Percentiles rank a stretch among this genome's conserved stretches.
These are phyloP conservation scores for Umbilicaria muhlenbergii DNA, from an alignment of 495 filamentous ascomycete genomes.

Conservation along the genomic window DNA sequence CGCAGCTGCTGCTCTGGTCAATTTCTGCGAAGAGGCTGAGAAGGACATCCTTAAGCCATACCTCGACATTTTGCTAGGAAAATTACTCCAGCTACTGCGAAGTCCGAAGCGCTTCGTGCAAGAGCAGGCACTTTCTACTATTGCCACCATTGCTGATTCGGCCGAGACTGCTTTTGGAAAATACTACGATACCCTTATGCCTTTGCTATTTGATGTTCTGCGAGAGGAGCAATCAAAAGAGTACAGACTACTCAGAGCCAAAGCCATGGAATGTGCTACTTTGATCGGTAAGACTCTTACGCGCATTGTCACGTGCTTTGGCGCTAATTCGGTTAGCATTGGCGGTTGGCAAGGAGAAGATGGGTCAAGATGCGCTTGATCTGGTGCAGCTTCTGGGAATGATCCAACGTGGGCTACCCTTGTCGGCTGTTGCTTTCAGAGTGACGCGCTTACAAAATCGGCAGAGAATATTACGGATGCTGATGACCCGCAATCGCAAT, in stretches of 20 bases:
- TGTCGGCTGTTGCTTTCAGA: background rate
- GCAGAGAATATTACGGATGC: conserved; percentile 64
- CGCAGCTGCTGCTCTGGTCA: conserved; percentile 90
- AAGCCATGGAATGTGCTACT: conserved; percentile 99
- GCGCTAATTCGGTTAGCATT: conserved; percentile 34
- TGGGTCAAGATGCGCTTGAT: conserved; percentile 71
- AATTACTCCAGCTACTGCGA: conserved; percentile 69
- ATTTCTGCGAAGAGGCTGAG: conserved; percentile 98
- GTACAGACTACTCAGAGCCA: conserved; percentile 75
- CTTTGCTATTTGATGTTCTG: conserved; percentile 77
- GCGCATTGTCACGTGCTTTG: background rate
- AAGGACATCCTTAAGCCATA: conserved; percentile 87
- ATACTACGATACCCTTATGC: conserved; percentile 94
- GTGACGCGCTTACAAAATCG: background rate
- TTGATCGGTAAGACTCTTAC: conserved; percentile 38
- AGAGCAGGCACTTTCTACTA: conserved; percentile 94
- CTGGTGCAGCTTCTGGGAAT: conserved; percentile 73
- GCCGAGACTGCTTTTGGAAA: conserved; percentile 90
- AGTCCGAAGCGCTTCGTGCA: conserved; percentile 92
- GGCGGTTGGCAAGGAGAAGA: conserved; percentile 83
- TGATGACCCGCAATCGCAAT: conserved; percentile 93
- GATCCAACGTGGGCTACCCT: conserved; percentile 45
- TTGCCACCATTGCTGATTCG: conserved; percentile 96
- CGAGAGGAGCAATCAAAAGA: conserved; percentile 84
- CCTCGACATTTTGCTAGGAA: conserved; percentile 69